Base-by-base conservation (phyloP, 73 alveolate genomes). In the Paramecium primaurelia region DNA sequence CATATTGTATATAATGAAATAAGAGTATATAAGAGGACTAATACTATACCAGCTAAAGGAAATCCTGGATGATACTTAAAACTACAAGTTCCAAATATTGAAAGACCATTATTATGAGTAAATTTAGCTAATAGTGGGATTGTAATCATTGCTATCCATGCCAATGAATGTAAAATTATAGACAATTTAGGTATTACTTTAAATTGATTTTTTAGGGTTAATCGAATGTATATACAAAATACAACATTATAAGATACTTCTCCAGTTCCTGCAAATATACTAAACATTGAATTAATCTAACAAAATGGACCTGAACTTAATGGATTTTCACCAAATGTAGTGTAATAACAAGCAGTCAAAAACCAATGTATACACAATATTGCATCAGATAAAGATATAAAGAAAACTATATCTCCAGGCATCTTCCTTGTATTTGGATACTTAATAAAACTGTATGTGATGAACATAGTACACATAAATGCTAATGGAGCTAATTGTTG, bases 21-120 rank as follows among this genome's bases (percentile, higher is more conserved):
- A 8, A 73, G n/a, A 28, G 75, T 77, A 42, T 89, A 89, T 44
- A 75, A 54, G 9, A 54, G 20, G 6, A 89, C 92, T 11, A 89
- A 18, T 20, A 89, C 38, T 3, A 89, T 83, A 25, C 94, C 94
- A 26, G 77, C 86, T 3, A 71, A 58, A 4, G 94, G 92, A 58
- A 89, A 89, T 12, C 94, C 94, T 1, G 59, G 68, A 25, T 89
- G 71, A 26, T 45, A 77, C 40, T 45, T 89, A 16, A 71, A 71
- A 10, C 92, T 71, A 20, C 94, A 89, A n/a, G 94, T 89, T 8
- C 94, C 94, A 89, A 89, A 89, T 45, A 89, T 77, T 38, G 90
- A 71, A 18, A 89, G 37, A 22, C 94, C 94, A 16, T 84, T 42
- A 0, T 11, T 32, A 14, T 71, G 25, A 71, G 91, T 71, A 25